Conservation (phyloP, 176 grass and related monocot species). For the Triticum urartu region DNA sequence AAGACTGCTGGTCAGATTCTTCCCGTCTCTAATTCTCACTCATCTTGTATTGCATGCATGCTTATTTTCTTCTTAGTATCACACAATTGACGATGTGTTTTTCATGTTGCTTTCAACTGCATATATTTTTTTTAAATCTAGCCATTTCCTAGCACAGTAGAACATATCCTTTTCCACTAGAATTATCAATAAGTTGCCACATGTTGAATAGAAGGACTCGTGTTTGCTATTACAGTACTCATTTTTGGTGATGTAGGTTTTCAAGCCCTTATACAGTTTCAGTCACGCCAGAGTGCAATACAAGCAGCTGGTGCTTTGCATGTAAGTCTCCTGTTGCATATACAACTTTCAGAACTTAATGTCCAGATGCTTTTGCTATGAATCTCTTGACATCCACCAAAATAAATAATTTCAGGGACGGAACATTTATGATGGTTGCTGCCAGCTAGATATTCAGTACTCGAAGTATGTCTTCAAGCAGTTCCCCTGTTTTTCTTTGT, state of each 20-base stretch:
- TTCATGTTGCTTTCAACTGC: conserved; percentile 13
- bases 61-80: conserved; percentile 24
- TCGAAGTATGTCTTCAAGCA: conserved; percentile 66
- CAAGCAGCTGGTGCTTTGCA: conserved; percentile 81
- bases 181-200: neutral
- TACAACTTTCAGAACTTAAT: conserved; percentile 2
- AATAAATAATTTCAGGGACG: conserved; percentile 64
- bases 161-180: neutral
- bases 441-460: conserved; percentile 98
- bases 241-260: conserved; percentile 60
- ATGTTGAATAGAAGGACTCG: neutral
- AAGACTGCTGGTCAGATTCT: conserved; percentile 91
- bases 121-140: neutral
- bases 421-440: conserved; percentile 99
- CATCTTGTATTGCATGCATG: conserved; percentile 9
- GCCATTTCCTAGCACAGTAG: conserved; percentile 9
- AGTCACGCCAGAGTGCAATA: conserved; percentile 72
- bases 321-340: conserved; percentile 44
- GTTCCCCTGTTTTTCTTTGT: neutral
- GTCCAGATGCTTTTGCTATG: conserved; percentile 21
- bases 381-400: conserved; percentile 15
- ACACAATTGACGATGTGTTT: conserved; percentile 6
- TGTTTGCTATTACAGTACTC: conserved; percentile 11
- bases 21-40: conserved; percentile 45
- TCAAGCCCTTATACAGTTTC: conserved; percentile 94